Base-by-base conservation (phyloP, 306 rosid genomes). In the Albizia julibrissin region DNA sequence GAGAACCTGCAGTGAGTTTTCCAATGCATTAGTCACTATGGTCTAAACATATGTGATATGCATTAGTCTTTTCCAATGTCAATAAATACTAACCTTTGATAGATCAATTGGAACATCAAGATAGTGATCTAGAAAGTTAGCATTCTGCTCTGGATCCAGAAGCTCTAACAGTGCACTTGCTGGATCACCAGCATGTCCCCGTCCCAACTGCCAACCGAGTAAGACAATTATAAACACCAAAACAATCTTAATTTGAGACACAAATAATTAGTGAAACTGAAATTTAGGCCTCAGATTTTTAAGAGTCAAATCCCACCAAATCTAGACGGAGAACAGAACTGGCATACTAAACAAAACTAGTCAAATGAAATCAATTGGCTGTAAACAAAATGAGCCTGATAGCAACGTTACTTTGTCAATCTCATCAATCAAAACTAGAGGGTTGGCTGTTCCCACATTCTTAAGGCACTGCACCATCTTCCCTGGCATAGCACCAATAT, bases 381-480 rank as follows among this genome's bases (percentile, higher is more conserved):
- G 43, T 61, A 59, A 80, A 82, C 72, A 78, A 87, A 83, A 37
- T 79, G 69, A 82, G 58, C 74, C 61, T 69, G 75, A 78, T 42
- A 74, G 64, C 49, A 34, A 80, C 47, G 58, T 83, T 92, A 96
- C 99, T 88, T 96, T 96, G 94, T 96, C 99, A 86, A 96, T 86
- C 91, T 96, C 99, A 77, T 96, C 99, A 79, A 96, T 96, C 87
- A 96, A 85, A 75, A 96, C 99, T 77, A 96, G 93, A 83, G 99
- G 99, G 82, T 96, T 96, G 83, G 99, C 88, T 68, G 99, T 96
- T 85, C 92, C 99, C 69, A 96, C 99, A 69, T 87, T 94, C 86
- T 96, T 96, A 62, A 96, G 99, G 90, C 99, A 96, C 84, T 96
- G 99, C 62, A 96, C 99, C 98, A 96, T 96, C 94, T 96, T 96